Percentiles rank a stretch among this genome's conserved stretches.
These are phyloP conservation scores for Avicennia marina DNA, from an alignment of 257 asterid species.

Conservation along the genomic window DNA sequence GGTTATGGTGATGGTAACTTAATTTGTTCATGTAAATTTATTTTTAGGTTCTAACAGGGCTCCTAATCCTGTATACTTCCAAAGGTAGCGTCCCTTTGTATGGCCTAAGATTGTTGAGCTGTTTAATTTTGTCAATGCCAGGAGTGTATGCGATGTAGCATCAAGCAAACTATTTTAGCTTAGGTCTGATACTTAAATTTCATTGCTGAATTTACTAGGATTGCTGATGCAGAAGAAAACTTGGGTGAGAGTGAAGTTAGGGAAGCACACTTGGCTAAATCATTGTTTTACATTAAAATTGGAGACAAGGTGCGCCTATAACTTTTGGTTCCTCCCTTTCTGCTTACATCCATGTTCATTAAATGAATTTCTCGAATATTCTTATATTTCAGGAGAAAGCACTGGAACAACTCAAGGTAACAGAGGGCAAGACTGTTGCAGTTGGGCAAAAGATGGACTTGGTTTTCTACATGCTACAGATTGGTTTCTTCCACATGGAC, in stretches of 20 bases:
- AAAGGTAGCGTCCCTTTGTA: background rate
- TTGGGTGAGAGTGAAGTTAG: constrained; percentile 85
- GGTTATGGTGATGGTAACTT: too few relatives aligned
- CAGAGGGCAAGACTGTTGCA: constrained; percentile 94
- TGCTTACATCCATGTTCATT: background rate
- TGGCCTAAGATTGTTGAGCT: background rate
- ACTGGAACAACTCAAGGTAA: constrained; percentile 83
- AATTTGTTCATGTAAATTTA: too few relatives aligned
- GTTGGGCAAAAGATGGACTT: constrained; percentile 99
- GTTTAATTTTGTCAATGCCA: background rate
- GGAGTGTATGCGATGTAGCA: background rate
- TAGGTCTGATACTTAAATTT: background rate
- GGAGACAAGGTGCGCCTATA: constrained; percentile 59
- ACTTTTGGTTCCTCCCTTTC: background rate
- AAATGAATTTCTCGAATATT: constrained; percentile 5
- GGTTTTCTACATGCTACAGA: constrained; percentile 73
- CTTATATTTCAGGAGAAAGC: constrained; percentile 74
- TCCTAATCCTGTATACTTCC: background rate
- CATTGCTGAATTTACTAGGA: constrained; percentile 33
- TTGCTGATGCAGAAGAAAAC: constrained; percentile 84
- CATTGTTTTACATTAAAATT: constrained; percentile 53
- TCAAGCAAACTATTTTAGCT: background rate
- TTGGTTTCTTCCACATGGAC: constrained; percentile 89
- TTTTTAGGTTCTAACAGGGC: background rate
- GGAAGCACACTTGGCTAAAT: constrained; percentile 81